A percentile compares a stretch with the other conserved stretches of the same genome.
Conservation (phyloP, 139 green algal genomes). For the Chlorella sp. region DNA sequence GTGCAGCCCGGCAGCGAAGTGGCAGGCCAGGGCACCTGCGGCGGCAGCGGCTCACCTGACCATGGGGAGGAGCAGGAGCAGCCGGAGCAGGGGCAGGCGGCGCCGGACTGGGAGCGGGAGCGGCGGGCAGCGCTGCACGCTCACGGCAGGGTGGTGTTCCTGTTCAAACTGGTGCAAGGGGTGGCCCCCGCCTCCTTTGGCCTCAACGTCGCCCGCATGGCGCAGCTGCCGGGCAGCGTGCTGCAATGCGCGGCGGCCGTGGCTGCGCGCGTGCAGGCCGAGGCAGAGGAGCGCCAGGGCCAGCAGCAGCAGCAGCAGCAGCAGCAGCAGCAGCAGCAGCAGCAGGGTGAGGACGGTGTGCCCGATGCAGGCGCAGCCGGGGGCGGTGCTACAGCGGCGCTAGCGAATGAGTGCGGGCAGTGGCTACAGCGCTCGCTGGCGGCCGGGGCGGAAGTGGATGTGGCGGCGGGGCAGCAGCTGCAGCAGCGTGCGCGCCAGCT, state of each 20-base stretch:
- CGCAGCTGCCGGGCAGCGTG: conserved; percentile 62
- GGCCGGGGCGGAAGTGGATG: neutral
- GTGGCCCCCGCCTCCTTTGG: conserved; percentile 84
- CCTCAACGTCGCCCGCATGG: conserved; percentile 89
- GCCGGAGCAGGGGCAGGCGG: neutral
- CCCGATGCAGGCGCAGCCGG: neutral
- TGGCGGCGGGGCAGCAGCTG: neutral
- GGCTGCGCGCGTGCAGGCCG: conserved; percentile 21
- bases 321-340: neutral
- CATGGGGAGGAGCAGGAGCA: neutral
- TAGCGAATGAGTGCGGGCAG: conserved; percentile 9
- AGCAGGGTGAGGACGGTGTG: neutral
- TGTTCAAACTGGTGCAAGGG: conserved; percentile 83
- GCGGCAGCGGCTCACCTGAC: neutral
- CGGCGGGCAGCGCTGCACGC: neutral
- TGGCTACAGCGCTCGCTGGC: neutral
- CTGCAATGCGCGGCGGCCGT: conserved; percentile 36
- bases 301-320: neutral
- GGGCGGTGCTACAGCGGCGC: neutral
- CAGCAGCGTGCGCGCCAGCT: conserved; percentile 5
- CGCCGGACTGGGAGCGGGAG: neutral
- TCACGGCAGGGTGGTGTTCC: conserved; percentile 72
- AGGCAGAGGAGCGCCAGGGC: neutral
- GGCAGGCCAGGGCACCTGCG: neutral
- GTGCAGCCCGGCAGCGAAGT: too few relatives aligned